Evolutionary conservation across 352 stramenopile genomes (phyloP), one percentile per base, ranked within the genome.

Genomic region (Lagenidium sp.): DNA sequence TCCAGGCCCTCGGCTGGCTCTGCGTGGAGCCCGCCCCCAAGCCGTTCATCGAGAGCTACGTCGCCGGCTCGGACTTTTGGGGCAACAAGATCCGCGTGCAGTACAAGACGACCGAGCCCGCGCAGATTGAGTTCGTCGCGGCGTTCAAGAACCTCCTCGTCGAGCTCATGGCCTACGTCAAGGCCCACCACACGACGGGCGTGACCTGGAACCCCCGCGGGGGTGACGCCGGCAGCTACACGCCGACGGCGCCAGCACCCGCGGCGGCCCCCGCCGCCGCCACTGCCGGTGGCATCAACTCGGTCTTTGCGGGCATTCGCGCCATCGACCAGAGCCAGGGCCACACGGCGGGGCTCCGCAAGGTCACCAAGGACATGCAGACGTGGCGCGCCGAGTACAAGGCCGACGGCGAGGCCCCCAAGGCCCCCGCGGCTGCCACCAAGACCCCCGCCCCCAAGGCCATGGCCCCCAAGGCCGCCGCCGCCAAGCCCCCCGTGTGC

Each of bases 31-130:
- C 81, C 2, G 77, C 85, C 0, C 95, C 95, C 8, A 93, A 93
- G 50, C 81, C 85, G 23, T 98, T 97, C 65, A 94, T 98, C 43
- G 95, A 98, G 53, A 95, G 89, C 52, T 97, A 94, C 50, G 71
- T 98, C 46, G 95, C 87, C 32, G 90, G 83, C 36, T 91, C 79
- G 31, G 94, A 98, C 58, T 98, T 98, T 66, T 98, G 94, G 89
- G 88, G 88, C 36, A 99, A 99, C 72, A 97, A 97, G 61, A 97
- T 99, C 63, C 76, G 95, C 40, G 95, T 98, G 62, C 82, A 98
- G 59, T 97, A 86, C 72, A 97, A 97, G 55, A 95, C 92, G 25
- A 82, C 85, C 43, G 81, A 92, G 30, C 68, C 85, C 3, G 73
- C 91, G 31, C 93, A 98, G 36, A 79, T 97, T 41, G 77, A 74